Conservation (phyloP, 495 filamentous ascomycete genomes). For the Zalerion maritima region DNA sequence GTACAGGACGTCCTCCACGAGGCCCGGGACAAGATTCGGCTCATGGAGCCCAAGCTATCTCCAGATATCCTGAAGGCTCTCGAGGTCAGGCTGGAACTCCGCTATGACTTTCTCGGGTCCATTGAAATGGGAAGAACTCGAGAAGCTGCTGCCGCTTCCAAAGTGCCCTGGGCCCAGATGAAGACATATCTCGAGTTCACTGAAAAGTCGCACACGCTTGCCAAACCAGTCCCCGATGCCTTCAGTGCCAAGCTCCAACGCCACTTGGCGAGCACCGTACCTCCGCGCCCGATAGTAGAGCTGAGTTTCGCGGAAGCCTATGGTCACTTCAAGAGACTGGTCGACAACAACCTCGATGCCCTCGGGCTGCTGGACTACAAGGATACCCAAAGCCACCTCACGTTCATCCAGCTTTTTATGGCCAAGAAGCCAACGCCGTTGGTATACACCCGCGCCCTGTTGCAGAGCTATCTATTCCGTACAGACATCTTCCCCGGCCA, state of each 20-base stretch:
- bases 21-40: constrained; percentile 40
- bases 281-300: constrained; percentile 77
- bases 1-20: constrained; percentile 46
- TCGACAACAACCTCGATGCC: constrained; percentile 55
- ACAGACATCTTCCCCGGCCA: constrained; percentile 50
- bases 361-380: constrained; percentile 51
- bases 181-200: constrained; percentile 33
- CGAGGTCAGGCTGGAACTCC: constrained; percentile 44
- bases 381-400: constrained; percentile 54
- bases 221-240: constrained; percentile 51
- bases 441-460: constrained; percentile 67
- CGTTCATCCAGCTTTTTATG: constrained; percentile 55
- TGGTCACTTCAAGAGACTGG: constrained; percentile 52
- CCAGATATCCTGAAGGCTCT: constrained; percentile 45
- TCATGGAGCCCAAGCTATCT: constrained; percentile 26
- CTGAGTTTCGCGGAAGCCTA: constrained; percentile 58
- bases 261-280: constrained; percentile 77
- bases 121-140: too few relatives aligned
- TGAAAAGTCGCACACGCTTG: constrained; percentile 42
- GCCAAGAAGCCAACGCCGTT: constrained; percentile 69
- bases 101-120: constrained; percentile 43
- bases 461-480: constrained; percentile 64
- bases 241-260: constrained; percentile 88
- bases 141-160: too few relatives aligned
- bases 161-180: constrained; percentile 33